These are phyloP conservation scores for Brassica cretica DNA, from an alignment of 345 rosid species.

Conservation along the genomic window DNA sequence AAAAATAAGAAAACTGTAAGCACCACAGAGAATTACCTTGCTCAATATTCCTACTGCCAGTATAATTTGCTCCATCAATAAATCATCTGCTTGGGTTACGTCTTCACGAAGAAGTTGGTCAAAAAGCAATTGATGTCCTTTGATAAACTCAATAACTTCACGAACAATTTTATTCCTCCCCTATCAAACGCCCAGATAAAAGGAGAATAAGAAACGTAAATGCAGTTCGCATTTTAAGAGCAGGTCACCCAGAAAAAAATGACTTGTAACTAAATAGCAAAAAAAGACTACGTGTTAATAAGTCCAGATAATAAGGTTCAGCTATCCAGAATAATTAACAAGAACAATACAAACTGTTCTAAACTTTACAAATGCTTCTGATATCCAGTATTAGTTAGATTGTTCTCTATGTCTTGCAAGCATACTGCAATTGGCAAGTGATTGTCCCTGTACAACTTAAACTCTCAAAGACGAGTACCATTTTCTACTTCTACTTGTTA, in stretches of 20 bases:
- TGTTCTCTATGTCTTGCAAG: not conserved
- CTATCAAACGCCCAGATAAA: constrained; percentile 42
- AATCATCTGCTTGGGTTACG: constrained; percentile 62
- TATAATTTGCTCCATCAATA: constrained; percentile 81
- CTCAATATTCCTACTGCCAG: constrained; percentile 89
- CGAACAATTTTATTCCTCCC: constrained; percentile 88
- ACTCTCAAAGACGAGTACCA: not conserved
- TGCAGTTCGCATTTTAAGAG: constrained; percentile 1
- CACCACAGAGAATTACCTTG: constrained; percentile 54
- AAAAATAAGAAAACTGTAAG: not conserved
- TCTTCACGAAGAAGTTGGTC: constrained; percentile 85
- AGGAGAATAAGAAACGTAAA: not conserved
- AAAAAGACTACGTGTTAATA: constrained; percentile 10
- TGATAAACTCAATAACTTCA: constrained; percentile 76
- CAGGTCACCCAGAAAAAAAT: not conserved
- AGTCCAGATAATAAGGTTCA: not conserved
- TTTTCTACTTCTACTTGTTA: constrained; percentile 9
- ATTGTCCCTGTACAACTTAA: not conserved
- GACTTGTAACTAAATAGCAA: not conserved
- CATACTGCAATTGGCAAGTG: constrained; percentile 9
- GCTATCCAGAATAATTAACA: not conserved
- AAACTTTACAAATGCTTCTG: not conserved
- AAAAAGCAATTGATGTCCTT: constrained; percentile 73
- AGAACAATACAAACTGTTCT: constrained; percentile 8
- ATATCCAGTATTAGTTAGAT: not conserved